Base-by-base conservation (phyloP, 768 basidiomycete genomes). In the Amanita pallidorosea region DNA sequence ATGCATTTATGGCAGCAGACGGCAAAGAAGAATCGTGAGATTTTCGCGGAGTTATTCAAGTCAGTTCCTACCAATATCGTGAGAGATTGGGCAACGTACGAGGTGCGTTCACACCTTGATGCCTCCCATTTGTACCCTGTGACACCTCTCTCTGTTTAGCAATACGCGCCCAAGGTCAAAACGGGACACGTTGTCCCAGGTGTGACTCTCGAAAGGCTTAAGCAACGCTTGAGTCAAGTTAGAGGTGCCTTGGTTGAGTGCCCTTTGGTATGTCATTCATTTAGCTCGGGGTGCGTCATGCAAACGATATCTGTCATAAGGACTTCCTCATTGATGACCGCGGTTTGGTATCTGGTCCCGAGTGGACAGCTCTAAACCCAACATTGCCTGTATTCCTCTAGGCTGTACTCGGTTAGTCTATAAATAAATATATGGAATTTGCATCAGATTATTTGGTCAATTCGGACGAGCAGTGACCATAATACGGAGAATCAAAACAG, bases 21-120 rank as follows among this genome's bases (percentile, higher is more conserved):
- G 0, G 93, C 91, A 15, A 72, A 75, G 53, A 76, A 67, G 68
- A 97, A 97, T 63, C 73, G 89, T 49, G 85, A 88, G 61, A 74
- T 93, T 50, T 95, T 91, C 58, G 83, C 85, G 4, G 88, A 90
- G 67, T 58, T 93, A 27, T 96, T 95, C 73, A 75, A 81, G 36
- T 83, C 87, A n/a, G 79, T 90, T 13, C 91, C 92, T 3, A 85
- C 81, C 11, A 91, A 96, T 66, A 65, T 85, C 23, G 85, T 94
- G 45, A 74, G 82, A 54, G 74, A 74, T 51, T 93, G 88, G 90
- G 67, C 75, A 7, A 77, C 80, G 4, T 95, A 93, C 61, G 81
- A 85, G 47, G 87, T 86, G 57, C 25, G 79, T 65, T 51, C 18
- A 18, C 11, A 7, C 5, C 51, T 18, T 25, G 27, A 42, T 56